A percentile compares a stretch with the other conserved stretches of the same genome.
Conservation (phyloP, 495 filamentous ascomycete species). For the Talaromyces adpressus region DNA sequence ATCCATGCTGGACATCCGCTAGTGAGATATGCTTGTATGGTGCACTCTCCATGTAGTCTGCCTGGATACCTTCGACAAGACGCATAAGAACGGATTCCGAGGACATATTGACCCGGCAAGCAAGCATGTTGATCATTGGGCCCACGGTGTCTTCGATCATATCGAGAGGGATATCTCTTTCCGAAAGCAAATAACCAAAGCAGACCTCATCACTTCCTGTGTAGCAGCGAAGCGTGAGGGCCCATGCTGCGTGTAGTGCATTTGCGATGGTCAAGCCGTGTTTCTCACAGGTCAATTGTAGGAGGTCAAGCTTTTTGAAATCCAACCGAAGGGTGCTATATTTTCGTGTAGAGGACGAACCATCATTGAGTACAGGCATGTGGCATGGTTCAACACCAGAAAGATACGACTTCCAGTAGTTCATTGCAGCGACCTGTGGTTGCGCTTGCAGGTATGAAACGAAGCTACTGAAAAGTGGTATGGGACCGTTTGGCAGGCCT, state of each 20-base stretch:
- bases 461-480: constrained; percentile 48
- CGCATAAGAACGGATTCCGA: constrained; percentile 18
- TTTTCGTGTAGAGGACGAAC: constrained; percentile 13
- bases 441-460: constrained; percentile 36
- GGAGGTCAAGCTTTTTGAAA: constrained; percentile 18
- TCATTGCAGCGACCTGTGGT: constrained; percentile 30
- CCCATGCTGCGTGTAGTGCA: constrained; percentile 48
- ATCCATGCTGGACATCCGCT: constrained; percentile 46
- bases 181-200: constrained; percentile 47
- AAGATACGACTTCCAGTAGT: constrained; percentile 50
- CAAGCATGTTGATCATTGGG: constrained; percentile 47
- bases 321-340: constrained; percentile 30
- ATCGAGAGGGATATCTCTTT: constrained; percentile 40
- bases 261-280: constrained; percentile 44
- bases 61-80: constrained; percentile 35
- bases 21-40: constrained; percentile 41
- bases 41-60: constrained; percentile 42
- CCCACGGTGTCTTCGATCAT: constrained; percentile 42
- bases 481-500: constrained; percentile 22
- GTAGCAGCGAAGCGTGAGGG: constrained; percentile 41
- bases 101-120: constrained; percentile 39
- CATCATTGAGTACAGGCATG: constrained; percentile 42
- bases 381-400: constrained; percentile 40
- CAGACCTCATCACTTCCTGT: constrained; percentile 43
- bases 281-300: constrained; percentile 39